Conservation (phyloP, 345 rosid genomes). For the Brassica carinata region DNA sequence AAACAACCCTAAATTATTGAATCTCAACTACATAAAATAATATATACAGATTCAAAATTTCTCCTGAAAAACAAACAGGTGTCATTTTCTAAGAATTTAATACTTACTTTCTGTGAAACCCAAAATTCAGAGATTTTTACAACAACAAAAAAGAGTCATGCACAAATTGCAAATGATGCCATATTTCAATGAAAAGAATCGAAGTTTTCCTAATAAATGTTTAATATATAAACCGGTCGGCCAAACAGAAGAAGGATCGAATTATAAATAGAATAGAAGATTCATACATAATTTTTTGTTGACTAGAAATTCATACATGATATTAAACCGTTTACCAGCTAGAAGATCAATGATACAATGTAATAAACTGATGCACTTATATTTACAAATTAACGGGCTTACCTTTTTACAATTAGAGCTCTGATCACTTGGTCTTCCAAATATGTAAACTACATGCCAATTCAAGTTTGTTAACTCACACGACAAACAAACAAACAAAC, state of each 20-base stretch:
- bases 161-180: not conserved
- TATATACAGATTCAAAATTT: not conserved
- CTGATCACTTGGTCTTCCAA: slow-evolving; percentile 30
- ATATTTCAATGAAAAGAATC: not conserved
- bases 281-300: not conserved
- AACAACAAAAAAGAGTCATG: not conserved
- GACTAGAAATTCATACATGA: not conserved
- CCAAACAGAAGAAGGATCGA: not conserved
- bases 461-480: not conserved
- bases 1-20: not conserved
- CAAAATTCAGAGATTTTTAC: not conserved
- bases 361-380: not conserved
- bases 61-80: not conserved
- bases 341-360: slow-evolving; percentile 8
- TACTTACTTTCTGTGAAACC: not conserved
- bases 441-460: not conserved
- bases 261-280: not conserved
- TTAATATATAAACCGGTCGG: not conserved
- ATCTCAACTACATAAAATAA: not conserved
- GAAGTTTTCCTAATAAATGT: not conserved
- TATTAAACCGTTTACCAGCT: not conserved
- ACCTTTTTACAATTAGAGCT: slow-evolving; percentile 8
- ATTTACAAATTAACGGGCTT: not conserved
- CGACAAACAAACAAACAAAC: not conserved
- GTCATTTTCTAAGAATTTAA: not conserved